Percentiles rank a stretch among this genome's conserved stretches.
Conservation (phyloP, 129 eudicot genomes). For the Sambucus nigra region DNA sequence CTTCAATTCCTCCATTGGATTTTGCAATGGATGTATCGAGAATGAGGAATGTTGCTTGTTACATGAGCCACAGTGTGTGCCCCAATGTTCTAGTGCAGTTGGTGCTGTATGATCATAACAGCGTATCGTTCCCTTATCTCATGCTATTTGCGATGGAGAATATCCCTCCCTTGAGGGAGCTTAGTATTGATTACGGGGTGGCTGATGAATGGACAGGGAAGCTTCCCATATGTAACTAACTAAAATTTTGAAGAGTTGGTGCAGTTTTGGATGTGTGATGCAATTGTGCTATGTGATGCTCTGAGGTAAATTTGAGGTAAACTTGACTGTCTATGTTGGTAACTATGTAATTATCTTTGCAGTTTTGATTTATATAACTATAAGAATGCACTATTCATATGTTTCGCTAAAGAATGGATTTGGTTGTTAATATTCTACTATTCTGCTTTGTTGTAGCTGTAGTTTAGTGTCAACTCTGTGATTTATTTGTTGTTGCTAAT, state of each 20-base stretch:
- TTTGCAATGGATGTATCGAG: slow-evolving; percentile 78
- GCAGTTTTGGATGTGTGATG: slow-evolving; percentile 12
- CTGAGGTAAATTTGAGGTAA: too few relatives aligned
- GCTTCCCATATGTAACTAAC: slow-evolving; percentile 62
- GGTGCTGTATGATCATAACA: slow-evolving; percentile 69
- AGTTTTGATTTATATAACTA: background rate
- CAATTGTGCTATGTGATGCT: slow-evolving; percentile 14
- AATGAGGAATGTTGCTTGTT: slow-evolving; percentile 81
- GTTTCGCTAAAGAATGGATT: background rate
- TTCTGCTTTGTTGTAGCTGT: background rate
- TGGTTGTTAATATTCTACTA: background rate
- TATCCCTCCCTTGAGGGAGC: slow-evolving; percentile 86
- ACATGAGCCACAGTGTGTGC: slow-evolving; percentile 62
- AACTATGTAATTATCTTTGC: background rate
- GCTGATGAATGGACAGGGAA: slow-evolving; percentile 55
- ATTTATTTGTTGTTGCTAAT: background rate
- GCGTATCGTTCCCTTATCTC: slow-evolving; percentile 55
- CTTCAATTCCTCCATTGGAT: slow-evolving; percentile 51
- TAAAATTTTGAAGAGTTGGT: slow-evolving; percentile 8
- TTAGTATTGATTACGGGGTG: slow-evolving; percentile 75
- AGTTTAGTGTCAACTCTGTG: background rate
- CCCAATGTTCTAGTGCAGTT: slow-evolving; percentile 79
- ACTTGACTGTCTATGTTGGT: background rate
- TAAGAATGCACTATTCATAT: background rate
- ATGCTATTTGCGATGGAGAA: slow-evolving; percentile 83